Evolutionary conservation across 2,329 filamentous ascomycete species (phyloP).

Genomic region (Fusarium vanettenii): DNA sequence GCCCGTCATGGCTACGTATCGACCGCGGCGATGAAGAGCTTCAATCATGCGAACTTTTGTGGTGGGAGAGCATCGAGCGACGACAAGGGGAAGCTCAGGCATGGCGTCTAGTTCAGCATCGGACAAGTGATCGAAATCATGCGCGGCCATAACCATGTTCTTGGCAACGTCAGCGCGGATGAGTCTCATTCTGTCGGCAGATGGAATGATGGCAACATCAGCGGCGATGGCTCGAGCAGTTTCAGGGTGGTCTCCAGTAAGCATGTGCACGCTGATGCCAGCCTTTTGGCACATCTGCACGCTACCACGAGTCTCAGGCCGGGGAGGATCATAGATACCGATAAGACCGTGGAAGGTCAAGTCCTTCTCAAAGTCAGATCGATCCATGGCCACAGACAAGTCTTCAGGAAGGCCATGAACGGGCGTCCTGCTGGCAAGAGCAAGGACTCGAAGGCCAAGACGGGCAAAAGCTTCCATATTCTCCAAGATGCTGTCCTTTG

Average conservation of each 20-base stretch:
- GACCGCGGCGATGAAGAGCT: constrained; percentile 72
- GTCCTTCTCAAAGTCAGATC: constrained; percentile 58
- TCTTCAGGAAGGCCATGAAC: constrained; percentile 32
- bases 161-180: constrained; percentile 63
- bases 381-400: constrained; percentile 27
- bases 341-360: constrained; percentile 73
- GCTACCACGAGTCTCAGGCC: constrained; percentile 67
- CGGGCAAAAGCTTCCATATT: constrained; percentile 76
- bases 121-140: constrained; percentile 71
- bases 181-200: constrained; percentile 49
- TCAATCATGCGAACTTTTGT: constrained; percentile 82
- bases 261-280: constrained; percentile 72
- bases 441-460: constrained; percentile 74
- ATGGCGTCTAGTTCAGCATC: constrained; percentile 72
- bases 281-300: constrained; percentile 67
- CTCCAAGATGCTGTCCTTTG: constrained; percentile 63
- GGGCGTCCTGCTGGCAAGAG: constrained; percentile 58
- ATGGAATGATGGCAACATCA: constrained; percentile 69
- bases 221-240: constrained; percentile 70
- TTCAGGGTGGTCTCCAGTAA: constrained; percentile 72
- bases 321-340: constrained; percentile 76
- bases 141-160: constrained; percentile 71
- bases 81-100: constrained; percentile 72
- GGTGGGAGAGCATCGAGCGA: constrained; percentile 76
- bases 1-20: constrained; percentile 76